A percentile compares a stretch with the other conserved stretches of the same genome.
Evolutionary conservation across 169 alveolate species (phyloP).

Genomic region (Plasmodium malariae): DNA sequence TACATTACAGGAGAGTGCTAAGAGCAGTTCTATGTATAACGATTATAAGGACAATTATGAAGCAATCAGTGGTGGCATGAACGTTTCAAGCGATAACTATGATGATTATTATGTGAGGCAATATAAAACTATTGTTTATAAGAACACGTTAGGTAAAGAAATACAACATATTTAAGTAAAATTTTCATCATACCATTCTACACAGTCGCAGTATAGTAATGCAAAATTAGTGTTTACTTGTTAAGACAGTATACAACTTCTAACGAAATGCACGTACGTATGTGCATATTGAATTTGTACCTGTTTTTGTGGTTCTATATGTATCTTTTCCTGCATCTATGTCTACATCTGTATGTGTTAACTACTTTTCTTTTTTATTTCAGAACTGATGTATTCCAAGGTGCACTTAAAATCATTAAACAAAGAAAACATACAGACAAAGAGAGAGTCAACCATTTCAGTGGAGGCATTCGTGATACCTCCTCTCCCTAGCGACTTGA

Average conservation of each 20-base stretch:
- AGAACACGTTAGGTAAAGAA: conserved; percentile 68
- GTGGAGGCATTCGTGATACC: conserved; percentile 85
- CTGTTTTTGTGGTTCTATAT: too few species aligned
- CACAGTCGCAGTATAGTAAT: too few species aligned
- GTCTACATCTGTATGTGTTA: background rate
- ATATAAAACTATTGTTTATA: conserved; percentile 68
- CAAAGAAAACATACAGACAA: conserved; percentile 54
- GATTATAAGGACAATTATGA: conserved; percentile 55
- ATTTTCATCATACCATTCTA: background rate
- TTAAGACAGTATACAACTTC: too few species aligned
- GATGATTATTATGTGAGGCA: conserved; percentile 53
- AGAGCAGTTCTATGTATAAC: conserved; percentile 41
- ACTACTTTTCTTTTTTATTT: background rate
- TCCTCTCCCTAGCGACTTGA: conserved; percentile 83
- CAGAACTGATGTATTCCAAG: conserved; percentile 71
- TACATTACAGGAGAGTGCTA: conserved; percentile 63
- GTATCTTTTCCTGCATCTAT: too few species aligned
- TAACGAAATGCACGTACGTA: too few species aligned
- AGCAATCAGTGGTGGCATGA: background rate
- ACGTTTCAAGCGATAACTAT: conserved; percentile 28
- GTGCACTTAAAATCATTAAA: conserved; percentile 61
- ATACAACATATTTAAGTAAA: background rate
- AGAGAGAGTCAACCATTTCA: conserved; percentile 80
- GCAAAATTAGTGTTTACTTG: too few species aligned
- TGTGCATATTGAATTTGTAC: too few species aligned